Evolutionary conservation across 768 basidiomycete species (phyloP), one percentile per base, ranked within the genome.

Genomic region (Asterophora parasitica): DNA sequence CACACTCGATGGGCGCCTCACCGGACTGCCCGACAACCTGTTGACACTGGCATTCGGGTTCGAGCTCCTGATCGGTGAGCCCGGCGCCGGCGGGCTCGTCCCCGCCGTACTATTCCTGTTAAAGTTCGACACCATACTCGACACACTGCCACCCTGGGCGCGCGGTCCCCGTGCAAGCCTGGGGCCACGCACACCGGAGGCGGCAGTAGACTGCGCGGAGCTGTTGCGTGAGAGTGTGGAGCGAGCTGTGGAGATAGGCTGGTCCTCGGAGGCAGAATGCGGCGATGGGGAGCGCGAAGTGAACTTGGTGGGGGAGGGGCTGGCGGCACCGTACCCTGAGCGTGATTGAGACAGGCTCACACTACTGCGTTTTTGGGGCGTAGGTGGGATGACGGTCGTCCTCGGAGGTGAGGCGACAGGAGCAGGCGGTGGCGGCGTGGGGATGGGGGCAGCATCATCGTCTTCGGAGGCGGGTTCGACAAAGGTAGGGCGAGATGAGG

Each of bases 61-160:
- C 3, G 23, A 23, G 23, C 70, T 63, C 38, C 72, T 69, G 9
- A 71, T 65, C 16, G 69, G 58, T 9, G 58, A 48, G 5, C 30
- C 30, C 9, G 55, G 46, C n/a, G 58, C 48, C 10, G 64, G 60
- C n/a, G 64, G 57, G 27, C 62, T 59, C 30, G 30, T 31, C 4
- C 73, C 69, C 36, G 69, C 47, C 7, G 67, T 56, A 49, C 73
- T 76, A 46, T 68, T 70, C 55, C 74, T 73, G 54, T 82, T 83
- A 57, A 85, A 55, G 57, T 65, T 81, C 46, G 76, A 77, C 36
- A 83, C 74, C 62, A 83, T 65, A 45, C 62, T 76, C 55, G 77
- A 75, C 42, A 85, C 81, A 49, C 49, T 75, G 2, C 74, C 63
- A 30, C 66, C 65, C 12, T 64, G 62, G 5, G 67, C 53, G 46